phyloP scores from a whole-genome alignment of 73 alveolate species.

The Tetrahymena elliotti region DNA sequence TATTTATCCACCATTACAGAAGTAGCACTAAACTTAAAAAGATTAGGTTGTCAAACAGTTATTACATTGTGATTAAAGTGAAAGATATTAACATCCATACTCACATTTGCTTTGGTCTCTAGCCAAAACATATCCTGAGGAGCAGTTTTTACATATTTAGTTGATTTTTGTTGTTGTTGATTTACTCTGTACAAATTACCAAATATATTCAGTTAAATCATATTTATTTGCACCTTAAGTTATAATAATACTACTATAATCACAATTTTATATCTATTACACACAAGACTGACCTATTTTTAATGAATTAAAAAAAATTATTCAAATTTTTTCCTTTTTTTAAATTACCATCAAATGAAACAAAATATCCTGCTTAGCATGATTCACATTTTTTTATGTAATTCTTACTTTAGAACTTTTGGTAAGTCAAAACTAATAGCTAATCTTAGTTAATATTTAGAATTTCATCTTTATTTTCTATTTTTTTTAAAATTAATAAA shows the following conservation, averaged over 20 bases:
- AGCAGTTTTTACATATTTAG: background rate
- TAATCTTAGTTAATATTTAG: background rate
- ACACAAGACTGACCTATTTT: background rate
- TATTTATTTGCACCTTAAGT: background rate
- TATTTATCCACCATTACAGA: background rate
- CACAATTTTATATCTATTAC: background rate
- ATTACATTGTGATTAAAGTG: background rate
- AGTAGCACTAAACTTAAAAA: background rate
- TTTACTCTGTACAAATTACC: background rate
- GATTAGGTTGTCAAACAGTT: background rate
- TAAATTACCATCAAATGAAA: background rate
- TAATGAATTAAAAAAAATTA: background rate
- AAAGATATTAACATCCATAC: background rate
- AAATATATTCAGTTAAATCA: background rate
- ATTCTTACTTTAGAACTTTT: background rate
- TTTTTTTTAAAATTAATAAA: no score
- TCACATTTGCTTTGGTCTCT: background rate
- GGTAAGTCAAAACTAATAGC: background rate
- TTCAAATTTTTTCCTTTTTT: background rate
- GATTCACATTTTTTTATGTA: background rate
- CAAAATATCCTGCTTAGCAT: background rate
- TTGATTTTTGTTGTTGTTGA: background rate
- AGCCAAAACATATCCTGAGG: background rate
- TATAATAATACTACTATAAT: background rate
- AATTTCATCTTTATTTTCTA: background rate